Evolutionary conservation across 768 basidiomycete genomes (phyloP).

Genomic region (Asterophora parasitica): DNA sequence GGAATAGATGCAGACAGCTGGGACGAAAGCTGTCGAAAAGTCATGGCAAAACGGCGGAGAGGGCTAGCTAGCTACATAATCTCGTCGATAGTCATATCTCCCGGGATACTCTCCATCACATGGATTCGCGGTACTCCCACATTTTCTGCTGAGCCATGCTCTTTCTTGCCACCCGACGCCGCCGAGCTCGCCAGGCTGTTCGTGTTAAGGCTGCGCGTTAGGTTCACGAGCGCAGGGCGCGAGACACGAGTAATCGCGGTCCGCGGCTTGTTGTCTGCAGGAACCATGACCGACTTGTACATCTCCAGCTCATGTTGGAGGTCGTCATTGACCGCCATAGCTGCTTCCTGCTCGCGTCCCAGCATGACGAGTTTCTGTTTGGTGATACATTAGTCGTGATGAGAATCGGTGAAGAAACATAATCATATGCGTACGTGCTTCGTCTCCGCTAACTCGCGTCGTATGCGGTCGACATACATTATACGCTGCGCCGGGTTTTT

Average conservation of each 20-base stretch:
- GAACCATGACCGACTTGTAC: constrained; percentile 56
- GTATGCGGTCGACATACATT: constrained; percentile 79
- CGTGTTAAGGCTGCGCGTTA: constrained; percentile 36
- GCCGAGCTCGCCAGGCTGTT: not conserved
- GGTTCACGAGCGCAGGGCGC: constrained; percentile 41
- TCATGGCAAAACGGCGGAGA: not conserved
- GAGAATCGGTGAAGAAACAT: not conserved
- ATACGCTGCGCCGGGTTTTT: constrained; percentile 83
- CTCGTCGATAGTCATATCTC: constrained; percentile 52
- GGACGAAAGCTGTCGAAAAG: too few species aligned
- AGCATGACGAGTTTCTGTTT: constrained; percentile 45
- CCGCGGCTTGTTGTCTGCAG: constrained; percentile 45
- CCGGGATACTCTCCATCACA: constrained; percentile 29
- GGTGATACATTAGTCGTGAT: not conserved
- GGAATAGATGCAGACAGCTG: too few species aligned
- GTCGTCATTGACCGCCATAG: constrained; percentile 38
- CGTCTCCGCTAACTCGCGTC: constrained; percentile 71
- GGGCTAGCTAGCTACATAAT: constrained; percentile 12
- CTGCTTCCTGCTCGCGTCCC: constrained; percentile 44
- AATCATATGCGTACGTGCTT: constrained; percentile 71
- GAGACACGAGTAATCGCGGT: constrained; percentile 49
- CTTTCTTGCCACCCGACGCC: not conserved
- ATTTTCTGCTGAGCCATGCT: constrained; percentile 1
- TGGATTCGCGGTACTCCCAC: constrained; percentile 13
- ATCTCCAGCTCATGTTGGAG: constrained; percentile 50